A percentile compares a stretch with the other conserved stretches of the same genome.
phyloP scores from a whole-genome alignment of 108 stramenopile species.

The Nitzschia sp. region DNA sequence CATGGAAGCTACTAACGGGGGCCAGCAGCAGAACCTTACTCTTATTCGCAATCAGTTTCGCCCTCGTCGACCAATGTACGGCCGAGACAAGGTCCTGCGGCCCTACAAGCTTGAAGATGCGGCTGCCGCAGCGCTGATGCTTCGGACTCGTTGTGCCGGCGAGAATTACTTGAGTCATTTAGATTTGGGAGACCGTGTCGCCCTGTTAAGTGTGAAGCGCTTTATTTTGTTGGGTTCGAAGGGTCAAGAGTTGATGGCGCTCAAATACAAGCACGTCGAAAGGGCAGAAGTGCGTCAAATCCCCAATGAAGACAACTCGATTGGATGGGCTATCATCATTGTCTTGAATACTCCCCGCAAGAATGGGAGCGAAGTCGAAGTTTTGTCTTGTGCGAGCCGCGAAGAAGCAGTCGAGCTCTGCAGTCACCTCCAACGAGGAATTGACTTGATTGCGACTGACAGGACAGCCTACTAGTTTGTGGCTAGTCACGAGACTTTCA shows the following conservation, averaged over 20 bases:
- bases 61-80: constrained; percentile 73
- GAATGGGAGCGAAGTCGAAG: constrained; percentile 65
- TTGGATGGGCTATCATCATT: constrained; percentile 57
- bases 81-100: constrained; percentile 55
- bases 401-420: constrained; percentile 47
- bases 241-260: constrained; percentile 61
- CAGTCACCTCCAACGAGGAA: constrained; percentile 39
- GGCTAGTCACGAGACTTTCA: background rate
- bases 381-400: constrained; percentile 44
- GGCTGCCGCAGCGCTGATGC: constrained; percentile 60
- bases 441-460: constrained; percentile 28
- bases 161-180: constrained; percentile 70
- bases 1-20: constrained; percentile 48
- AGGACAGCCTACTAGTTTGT: background rate
- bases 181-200: constrained; percentile 67
- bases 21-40: constrained; percentile 19
- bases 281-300: constrained; percentile 49
- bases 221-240: constrained; percentile 58
- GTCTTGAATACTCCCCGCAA: constrained; percentile 46
- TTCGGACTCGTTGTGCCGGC: constrained; percentile 60
- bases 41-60: constrained; percentile 46
- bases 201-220: constrained; percentile 59
- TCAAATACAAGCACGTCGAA: constrained; percentile 57
- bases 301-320: constrained; percentile 23
- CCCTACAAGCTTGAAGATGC: constrained; percentile 69